Percentiles rank a stretch among this genome's conserved stretches.
phyloP scores from a whole-genome alignment of 768 basidiomycete species.

The Leccinellum albellum region DNA sequence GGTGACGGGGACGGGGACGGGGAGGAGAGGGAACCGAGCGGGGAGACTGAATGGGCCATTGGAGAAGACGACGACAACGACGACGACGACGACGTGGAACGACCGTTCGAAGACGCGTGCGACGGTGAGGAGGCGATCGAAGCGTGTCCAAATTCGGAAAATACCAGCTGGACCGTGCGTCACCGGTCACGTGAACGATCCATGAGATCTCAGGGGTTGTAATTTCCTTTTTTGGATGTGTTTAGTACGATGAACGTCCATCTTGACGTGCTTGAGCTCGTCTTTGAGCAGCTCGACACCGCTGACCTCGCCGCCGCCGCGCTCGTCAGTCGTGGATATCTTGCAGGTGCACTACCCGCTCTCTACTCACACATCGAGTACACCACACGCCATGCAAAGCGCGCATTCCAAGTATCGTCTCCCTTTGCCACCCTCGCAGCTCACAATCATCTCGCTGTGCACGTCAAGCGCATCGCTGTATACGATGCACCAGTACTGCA shows the following conservation, averaged over 20 bases:
- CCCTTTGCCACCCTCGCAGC: slow-evolving; percentile 58
- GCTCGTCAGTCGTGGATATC: slow-evolving; percentile 63
- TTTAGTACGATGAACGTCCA: slow-evolving; percentile 61
- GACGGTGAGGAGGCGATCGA: slow-evolving; percentile 23
- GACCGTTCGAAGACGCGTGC: slow-evolving; percentile 15
- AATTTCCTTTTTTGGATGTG: background rate
- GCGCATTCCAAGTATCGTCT: slow-evolving; percentile 45
- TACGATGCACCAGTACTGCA: slow-evolving; percentile 43
- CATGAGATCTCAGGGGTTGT: slow-evolving; percentile 4
- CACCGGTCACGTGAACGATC: slow-evolving; percentile 13
- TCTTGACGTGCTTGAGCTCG: slow-evolving; percentile 68
- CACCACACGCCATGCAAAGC: slow-evolving; percentile 52
- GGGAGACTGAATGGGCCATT: slow-evolving; percentile 27
- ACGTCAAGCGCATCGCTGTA: slow-evolving; percentile 61
- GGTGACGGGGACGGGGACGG: slow-evolving; percentile 70
- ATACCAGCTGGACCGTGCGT: slow-evolving; percentile 21
- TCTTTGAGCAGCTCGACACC: slow-evolving; percentile 51
- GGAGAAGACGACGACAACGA: background rate
- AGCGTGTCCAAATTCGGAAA: slow-evolving; percentile 12
- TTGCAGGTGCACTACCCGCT: slow-evolving; percentile 57
- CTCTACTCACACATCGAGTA: slow-evolving; percentile 60
- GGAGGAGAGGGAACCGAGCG: slow-evolving; percentile 63
- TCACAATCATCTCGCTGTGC: slow-evolving; percentile 50
- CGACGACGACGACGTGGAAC: slow-evolving; percentile 2
- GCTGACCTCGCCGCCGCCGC: slow-evolving; percentile 56